Conservation (phyloP, 441 rosid species). For the Flueggea neowawraea region DNA sequence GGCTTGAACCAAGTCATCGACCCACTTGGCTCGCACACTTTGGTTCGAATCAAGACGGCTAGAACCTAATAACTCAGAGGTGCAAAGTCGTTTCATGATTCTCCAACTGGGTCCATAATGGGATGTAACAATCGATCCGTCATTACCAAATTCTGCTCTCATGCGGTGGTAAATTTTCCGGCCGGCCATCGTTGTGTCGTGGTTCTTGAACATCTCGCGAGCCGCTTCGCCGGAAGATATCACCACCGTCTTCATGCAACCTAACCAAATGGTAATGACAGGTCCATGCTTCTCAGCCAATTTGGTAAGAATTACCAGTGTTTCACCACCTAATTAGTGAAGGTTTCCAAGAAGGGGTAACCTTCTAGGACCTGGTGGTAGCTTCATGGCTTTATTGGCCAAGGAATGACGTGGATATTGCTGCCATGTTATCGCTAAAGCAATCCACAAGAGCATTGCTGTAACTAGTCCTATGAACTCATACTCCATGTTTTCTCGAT, state of each 20-base stretch:
- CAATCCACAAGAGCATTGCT: no score
- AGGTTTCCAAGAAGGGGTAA: conserved; percentile 68
- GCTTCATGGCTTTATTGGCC: not conserved
- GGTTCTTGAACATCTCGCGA: conserved; percentile 66
- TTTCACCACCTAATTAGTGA: conserved; percentile 42
- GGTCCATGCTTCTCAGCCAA: conserved; percentile 53
- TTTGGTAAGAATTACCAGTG: conserved; percentile 48
- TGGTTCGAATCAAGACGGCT: conserved; percentile 53
- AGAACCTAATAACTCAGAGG: conserved; percentile 53
- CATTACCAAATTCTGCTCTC: conserved; percentile 48
- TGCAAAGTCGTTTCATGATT: conserved; percentile 51
- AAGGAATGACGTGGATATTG: no score
- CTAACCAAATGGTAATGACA: conserved; percentile 59
- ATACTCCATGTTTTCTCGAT: no score
- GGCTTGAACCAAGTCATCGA: conserved; percentile 48
- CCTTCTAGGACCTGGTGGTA: conserved; percentile 65
- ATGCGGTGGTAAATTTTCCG: conserved; percentile 69
- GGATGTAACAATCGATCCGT: conserved; percentile 54
- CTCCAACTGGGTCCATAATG: conserved; percentile 83
- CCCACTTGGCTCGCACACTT: conserved; percentile 39
- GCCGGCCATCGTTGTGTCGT: conserved; percentile 56
- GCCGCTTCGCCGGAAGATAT: conserved; percentile 58
- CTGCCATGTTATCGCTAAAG: no score
- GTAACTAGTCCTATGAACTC: no score
- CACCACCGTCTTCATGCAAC: no score